Percentiles rank a stretch among this genome's conserved stretches.
These are phyloP conservation scores for Trichoderma asperellum DNA, from an alignment of 2,329 filamentous ascomycete genomes.

Conservation along the genomic window DNA sequence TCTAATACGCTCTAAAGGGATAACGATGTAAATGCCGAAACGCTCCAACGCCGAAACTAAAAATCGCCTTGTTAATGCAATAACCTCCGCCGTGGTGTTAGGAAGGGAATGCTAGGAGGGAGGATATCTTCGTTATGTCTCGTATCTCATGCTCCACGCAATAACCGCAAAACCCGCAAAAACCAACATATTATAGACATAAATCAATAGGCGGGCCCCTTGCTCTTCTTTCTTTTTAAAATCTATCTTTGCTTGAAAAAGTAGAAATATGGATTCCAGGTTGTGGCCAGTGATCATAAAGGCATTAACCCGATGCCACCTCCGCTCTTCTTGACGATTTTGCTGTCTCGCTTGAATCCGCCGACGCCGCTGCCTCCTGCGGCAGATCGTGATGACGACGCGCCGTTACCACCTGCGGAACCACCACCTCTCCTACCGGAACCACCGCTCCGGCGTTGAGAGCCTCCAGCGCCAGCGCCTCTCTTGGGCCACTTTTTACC, in stretches of 20 bases:
- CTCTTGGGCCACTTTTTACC: slow-evolving; percentile 40
- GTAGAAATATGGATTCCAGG: background rate
- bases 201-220: background rate
- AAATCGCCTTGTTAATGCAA: slow-evolving; percentile 19
- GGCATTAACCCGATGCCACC: slow-evolving; percentile 47
- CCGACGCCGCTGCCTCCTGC: slow-evolving; percentile 26
- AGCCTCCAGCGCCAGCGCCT: slow-evolving; percentile 36
- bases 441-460: slow-evolving; percentile 40
- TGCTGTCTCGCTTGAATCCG: slow-evolving; percentile 37
- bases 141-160: background rate
- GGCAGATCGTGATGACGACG: slow-evolving; percentile 33
- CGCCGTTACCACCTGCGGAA: slow-evolving; percentile 10
- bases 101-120: background rate
- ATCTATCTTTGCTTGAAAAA: background rate
- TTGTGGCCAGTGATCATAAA: slow-evolving; percentile 35
- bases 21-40: slow-evolving; percentile 17
- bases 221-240: background rate
- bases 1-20: background rate
- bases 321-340: slow-evolving; percentile 41
- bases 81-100: background rate
- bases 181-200: background rate
- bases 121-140: background rate
- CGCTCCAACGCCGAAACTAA: slow-evolving; percentile 18
- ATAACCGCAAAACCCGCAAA: background rate
- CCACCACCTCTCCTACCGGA: slow-evolving; percentile 40